A percentile compares a stretch with the other conserved stretches of the same genome.
phyloP scores from a whole-genome alignment of 352 stramenopile species.

The Globisporangium cederbergense region DNA sequence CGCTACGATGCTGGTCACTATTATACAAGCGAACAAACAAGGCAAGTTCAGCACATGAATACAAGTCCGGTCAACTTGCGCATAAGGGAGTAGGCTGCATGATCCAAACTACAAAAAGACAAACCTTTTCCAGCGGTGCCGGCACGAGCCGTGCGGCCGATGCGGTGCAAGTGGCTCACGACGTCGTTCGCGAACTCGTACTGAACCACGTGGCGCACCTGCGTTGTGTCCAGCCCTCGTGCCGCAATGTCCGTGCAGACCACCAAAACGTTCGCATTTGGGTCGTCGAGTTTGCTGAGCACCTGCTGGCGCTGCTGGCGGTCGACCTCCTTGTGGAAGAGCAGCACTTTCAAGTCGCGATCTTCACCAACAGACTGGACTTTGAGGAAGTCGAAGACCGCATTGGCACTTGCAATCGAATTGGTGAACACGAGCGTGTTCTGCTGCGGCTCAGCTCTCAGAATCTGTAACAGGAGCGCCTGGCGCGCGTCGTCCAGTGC shows the following conservation, averaged over 20 bases:
- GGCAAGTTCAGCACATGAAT: background rate
- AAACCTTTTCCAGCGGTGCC: conserved; percentile 49
- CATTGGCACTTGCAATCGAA: conserved; percentile 64
- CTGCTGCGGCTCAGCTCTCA: conserved; percentile 21
- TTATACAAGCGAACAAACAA: conserved; percentile 3
- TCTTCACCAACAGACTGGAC: conserved; percentile 15
- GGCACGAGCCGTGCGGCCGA: conserved; percentile 65
- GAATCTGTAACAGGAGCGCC: conserved; percentile 47
- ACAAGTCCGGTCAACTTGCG: background rate
- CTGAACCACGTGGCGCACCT: conserved; percentile 71
- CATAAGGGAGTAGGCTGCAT: background rate
- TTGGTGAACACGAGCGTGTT: conserved; percentile 77
- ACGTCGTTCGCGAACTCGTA: conserved; percentile 80
- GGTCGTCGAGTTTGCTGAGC: conserved; percentile 36
- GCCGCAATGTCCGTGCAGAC: conserved; percentile 80
- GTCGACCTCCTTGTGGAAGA: conserved; percentile 69
- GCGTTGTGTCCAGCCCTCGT: conserved; percentile 65
- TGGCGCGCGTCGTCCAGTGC: conserved; percentile 26
- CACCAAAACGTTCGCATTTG: conserved; percentile 35
- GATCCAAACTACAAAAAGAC: background rate
- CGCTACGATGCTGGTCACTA: conserved; percentile 70
- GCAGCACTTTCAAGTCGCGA: conserved; percentile 14
- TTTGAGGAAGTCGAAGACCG: conserved; percentile 49
- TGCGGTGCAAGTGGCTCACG: conserved; percentile 80
- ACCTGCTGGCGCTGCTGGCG: conserved; percentile 43